Percentiles rank a stretch among this genome's conserved stretches.
phyloP scores from a whole-genome alignment of 352 stramenopile genomes.

The Phytophthora sojae region DNA sequence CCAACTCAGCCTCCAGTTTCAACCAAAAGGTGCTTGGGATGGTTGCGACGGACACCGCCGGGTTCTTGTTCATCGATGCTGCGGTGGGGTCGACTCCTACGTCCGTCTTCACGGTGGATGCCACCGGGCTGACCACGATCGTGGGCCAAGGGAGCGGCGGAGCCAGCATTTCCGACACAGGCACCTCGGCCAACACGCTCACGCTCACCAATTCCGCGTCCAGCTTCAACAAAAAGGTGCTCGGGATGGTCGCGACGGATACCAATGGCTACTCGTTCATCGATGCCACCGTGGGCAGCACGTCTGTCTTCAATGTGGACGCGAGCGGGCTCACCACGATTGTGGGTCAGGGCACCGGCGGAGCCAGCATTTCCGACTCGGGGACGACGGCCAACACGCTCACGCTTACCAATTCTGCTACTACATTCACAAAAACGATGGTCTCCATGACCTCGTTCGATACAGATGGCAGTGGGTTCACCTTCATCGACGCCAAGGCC shows the following conservation, averaged over 20 bases:
- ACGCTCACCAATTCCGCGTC: conserved; percentile 11
- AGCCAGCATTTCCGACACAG: conserved; percentile 16
- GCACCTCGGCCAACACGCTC: conserved; percentile 9
- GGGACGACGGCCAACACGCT: no score
- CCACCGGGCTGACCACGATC: conserved; percentile 9
- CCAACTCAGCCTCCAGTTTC: background rate
- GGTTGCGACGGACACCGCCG: no score
- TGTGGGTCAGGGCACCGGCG: no score
- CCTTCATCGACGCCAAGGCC: conserved; percentile 9
- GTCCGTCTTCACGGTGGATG: conserved; percentile 3
- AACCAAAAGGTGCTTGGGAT: no score
- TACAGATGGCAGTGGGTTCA: background rate
- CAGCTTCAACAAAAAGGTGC: conserved; percentile 11
- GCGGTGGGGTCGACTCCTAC: background rate
- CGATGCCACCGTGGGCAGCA: conserved; percentile 13
- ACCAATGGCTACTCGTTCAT: conserved; percentile 8
- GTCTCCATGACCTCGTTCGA: no score
- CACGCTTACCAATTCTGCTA: no score
- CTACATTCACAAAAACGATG: no score
- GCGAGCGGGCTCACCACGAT: conserved; percentile 49
- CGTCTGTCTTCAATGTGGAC: conserved; percentile 37
- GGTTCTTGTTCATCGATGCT: no score
- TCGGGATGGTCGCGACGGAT: conserved; percentile 27
- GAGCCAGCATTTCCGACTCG: no score
- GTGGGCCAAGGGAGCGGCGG: conserved; percentile 6